Evolutionary conservation across 1,284 basidiomycete genomes (phyloP), one percentile per base, ranked within the genome.

Genomic region (Trametes versicolor): DNA sequence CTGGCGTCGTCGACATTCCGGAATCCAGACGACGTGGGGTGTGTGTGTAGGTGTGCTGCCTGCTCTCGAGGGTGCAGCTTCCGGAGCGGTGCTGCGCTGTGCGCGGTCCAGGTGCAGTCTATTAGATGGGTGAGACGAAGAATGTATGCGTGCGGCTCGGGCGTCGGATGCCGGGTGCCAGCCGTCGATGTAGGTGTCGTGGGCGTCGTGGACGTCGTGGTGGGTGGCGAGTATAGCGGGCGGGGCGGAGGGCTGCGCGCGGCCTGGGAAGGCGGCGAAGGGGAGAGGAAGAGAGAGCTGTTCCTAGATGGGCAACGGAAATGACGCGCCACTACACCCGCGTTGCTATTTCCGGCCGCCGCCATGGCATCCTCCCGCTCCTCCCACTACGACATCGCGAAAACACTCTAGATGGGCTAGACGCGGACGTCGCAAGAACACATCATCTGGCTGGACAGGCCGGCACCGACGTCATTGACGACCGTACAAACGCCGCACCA

Each of bases 1-100:
- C 71, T 15, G 78, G 77, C 36, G 72, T 64, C 62, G 68, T 67
- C 36, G 58, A 12, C 71, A 72, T 73, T 49, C 65, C 66, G 53
- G 63, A 34, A 60, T 58, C 32, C 41, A 10, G 39, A 39, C 5
- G 47, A 25, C 50, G 41, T 53, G 41, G n/a, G 21, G 48, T 45
- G n/a, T 37, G 17, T 19, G 48, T 23, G 43, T 37, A 53, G 48
- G 48, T 41, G 56, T 47, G 36, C 53, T 29, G 19, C 41, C 32
- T 48, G 25, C 17, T 53, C 53, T 60, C 37, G 58, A 56, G 47
- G 47, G 25, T 57, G 53, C 29, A 32, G 29, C 29, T 32, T 32
- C 29, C 32, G 15, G 53, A 27, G 52, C 36, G 5, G 37, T 39
- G 52, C 37, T 53, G 52, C 23, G 51, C 34, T 15, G 19, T 21